These are phyloP conservation scores for Podaxis sp. DNA, from an alignment of 768 basidiomycete species.

Conservation along the genomic window DNA sequence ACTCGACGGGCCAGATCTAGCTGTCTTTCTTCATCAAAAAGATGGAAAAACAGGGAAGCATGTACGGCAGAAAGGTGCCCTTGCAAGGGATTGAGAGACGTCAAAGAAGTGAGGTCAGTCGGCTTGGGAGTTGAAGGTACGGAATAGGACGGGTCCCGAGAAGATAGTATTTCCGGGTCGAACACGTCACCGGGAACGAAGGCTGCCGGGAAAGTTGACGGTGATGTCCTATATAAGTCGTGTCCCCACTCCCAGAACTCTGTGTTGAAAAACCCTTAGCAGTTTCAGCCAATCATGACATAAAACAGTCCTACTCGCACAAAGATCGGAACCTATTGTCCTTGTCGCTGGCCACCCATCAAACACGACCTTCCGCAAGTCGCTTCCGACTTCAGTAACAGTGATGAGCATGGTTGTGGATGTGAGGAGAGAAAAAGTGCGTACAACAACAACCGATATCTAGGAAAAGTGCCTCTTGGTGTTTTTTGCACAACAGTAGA, in stretches of 20 bases:
- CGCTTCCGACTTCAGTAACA: conserved; percentile 35
- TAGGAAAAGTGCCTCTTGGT: conserved; percentile 31
- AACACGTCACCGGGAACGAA: conserved; percentile 60
- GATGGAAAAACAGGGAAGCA: conserved; percentile 33
- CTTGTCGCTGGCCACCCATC: conserved; percentile 39
- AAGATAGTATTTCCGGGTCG: conserved; percentile 39
- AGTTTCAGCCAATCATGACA: background rate
- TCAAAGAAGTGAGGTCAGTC: background rate
- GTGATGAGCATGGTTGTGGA: background rate
- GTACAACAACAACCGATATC: conserved; percentile 45
- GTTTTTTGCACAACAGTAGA: conserved; percentile 24
- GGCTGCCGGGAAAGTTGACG: conserved; percentile 47
- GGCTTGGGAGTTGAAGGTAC: background rate
- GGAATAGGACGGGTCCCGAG: conserved; percentile 22
- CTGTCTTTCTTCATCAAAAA: conserved; percentile 32
- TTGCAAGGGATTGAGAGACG: conserved; percentile 15
- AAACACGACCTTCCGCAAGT: conserved; percentile 32
- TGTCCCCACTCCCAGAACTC: conserved; percentile 65
- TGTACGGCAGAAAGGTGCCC: conserved; percentile 48
- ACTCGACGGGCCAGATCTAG: conserved; percentile 27
- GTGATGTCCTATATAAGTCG: conserved; percentile 52
- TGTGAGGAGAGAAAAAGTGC: conserved; percentile 7
- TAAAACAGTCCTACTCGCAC: conserved; percentile 15
- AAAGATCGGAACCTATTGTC: conserved; percentile 36
- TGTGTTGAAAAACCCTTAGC: conserved; percentile 18